A percentile compares a stretch with the other conserved stretches of the same genome.
phyloP scores from a whole-genome alignment of 805 yeast genomes.

The Candida succiphila region DNA sequence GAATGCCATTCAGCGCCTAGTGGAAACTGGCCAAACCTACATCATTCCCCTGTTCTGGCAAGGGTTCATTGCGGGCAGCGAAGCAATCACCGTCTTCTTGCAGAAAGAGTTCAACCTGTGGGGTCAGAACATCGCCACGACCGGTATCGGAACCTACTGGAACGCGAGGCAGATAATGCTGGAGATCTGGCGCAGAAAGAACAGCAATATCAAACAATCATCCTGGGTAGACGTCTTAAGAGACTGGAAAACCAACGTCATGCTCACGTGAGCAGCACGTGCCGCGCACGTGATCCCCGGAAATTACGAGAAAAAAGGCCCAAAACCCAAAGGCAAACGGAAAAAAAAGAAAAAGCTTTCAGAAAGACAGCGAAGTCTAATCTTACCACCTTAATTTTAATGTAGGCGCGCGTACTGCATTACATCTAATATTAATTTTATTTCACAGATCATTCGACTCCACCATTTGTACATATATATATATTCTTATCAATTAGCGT shows the following conservation, averaged over 20 bases:
- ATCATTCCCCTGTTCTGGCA: conserved; percentile 81
- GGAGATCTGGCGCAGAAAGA: conserved; percentile 76
- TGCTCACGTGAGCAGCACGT: no score
- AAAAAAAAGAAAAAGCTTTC: no score
- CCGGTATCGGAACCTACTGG: conserved; percentile 74
- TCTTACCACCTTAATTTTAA: no score
- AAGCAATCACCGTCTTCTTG: conserved; percentile 45
- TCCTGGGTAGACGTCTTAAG: conserved; percentile 73
- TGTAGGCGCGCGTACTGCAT: no score
- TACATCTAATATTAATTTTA: no score
- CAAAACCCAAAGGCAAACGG: no score
- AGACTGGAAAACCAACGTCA: conserved; percentile 81
- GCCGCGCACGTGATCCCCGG: no score
- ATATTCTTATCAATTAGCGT: no score
- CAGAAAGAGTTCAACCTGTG: conserved; percentile 65
- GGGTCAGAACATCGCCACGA: conserved; percentile 53
- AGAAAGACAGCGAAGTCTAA: no score
- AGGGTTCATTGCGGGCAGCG: conserved; percentile 83
- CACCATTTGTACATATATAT: no score
- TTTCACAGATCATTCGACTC: no score
- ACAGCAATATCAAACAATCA: conserved; percentile 44
- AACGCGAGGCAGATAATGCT: conserved; percentile 78
- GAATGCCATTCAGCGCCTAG: conserved; percentile 48
- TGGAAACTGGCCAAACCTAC: conserved; percentile 35
- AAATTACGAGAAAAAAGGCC: no score